Evolutionary conservation across 306 rosid genomes (phyloP), one percentile per base, ranked within the genome.

Genomic region (Chamaecrista fasciculata): DNA sequence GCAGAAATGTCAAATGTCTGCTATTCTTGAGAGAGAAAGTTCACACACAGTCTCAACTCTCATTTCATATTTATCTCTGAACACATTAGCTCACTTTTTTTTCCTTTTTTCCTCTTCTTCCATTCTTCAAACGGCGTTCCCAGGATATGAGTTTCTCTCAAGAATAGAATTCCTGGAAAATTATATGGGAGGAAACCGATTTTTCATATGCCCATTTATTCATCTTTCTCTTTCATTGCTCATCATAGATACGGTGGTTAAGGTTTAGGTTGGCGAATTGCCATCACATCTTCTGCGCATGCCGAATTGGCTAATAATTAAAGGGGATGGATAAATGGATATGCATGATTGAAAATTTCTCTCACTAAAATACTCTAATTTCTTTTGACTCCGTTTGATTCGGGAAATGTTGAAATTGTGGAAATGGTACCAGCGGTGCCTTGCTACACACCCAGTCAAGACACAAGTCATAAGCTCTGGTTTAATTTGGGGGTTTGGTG

Each of bases 391-490:
- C 31, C 52, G 28, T 23, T 29, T 4, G 53, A 20, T n/a, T n/a
- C 10, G 62, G 79, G 72, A 76, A 40, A 84, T 84, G 89, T 69
- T 81, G 64, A 84, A 51, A 76, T 42, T 76, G 73, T 84, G 89
- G 89, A 78, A 73, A 79, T 81, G 84, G 89, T 84, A 84, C 71
- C 82, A 79, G 42, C 69, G 74, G 40, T 81, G 80, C 76, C 72
- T 84, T 62, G 76, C 84, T 39, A 80, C 79, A 71, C 84, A 84
- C 52, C 89, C 89, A 55, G 82, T 85, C 51, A 85, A 85, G 80
- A 85, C 89, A 0, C 89, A 81, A 82, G 80, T 81, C 40, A 79
- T 85, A 26, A 85, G 89, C 78, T 85, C 89, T 26, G 84, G 82
- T 69, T 16, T 85, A 56, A 85, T 85, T 50, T 85, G 89, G 89